These are phyloP conservation scores for Barnettozyma hawaiiensis DNA, from an alignment of 1,139 yeast species.

Conservation along the genomic window DNA sequence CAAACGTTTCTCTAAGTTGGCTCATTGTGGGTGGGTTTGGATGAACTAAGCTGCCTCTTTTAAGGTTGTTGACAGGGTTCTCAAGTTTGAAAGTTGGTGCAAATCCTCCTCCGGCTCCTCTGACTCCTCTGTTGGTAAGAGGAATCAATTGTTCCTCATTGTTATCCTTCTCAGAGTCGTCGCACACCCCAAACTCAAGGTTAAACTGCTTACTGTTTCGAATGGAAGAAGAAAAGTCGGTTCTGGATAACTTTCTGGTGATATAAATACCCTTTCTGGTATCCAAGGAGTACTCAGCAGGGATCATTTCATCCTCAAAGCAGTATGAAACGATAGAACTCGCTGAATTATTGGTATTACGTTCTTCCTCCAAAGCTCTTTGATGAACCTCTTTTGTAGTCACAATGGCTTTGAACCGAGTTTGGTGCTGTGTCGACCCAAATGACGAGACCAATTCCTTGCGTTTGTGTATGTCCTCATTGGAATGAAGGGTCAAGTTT, in stretches of 20 bases:
- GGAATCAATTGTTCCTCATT: neutral
- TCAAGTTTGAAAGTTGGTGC: neutral
- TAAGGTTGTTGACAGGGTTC: neutral
- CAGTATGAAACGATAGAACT: constrained; percentile 5
- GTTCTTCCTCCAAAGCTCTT: neutral
- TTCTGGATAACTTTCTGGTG: neutral
- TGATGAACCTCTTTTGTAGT: too few species aligned
- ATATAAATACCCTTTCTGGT: neutral
- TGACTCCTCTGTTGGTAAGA: neutral
- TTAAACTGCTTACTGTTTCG: neutral
- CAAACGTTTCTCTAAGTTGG: neutral
- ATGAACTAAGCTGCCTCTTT: too few species aligned
- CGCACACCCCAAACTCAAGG: too few species aligned
- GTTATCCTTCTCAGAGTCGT: too few species aligned
- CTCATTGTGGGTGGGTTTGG: neutral
- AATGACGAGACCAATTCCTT: neutral
- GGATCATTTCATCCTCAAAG: constrained; percentile 4
- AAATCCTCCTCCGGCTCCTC: too few species aligned
- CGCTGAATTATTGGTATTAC: neutral
- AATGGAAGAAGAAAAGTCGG: neutral
- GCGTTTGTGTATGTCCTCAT: neutral
- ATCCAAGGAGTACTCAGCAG: constrained; percentile 1
- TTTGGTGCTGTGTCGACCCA: too few species aligned
- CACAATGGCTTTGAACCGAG: too few species aligned
- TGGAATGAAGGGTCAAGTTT: constrained; percentile 2